A percentile compares a stretch with the other conserved stretches of the same genome.
Conservation (phyloP, 2,329 filamentous ascomycete species). For the Penicillium paneum region DNA sequence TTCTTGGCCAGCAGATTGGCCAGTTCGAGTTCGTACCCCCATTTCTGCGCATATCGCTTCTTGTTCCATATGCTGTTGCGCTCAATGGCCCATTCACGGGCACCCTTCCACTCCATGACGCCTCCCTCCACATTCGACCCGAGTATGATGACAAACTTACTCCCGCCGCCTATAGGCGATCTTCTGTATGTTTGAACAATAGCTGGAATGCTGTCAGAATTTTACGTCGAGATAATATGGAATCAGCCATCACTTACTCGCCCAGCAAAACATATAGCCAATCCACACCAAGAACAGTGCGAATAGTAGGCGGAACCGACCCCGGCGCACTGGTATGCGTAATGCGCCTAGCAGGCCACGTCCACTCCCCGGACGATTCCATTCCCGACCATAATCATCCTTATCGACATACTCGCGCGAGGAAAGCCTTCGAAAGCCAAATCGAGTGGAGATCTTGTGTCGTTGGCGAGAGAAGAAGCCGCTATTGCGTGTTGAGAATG, state of each 20-base stretch:
- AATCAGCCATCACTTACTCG: constrained; percentile 57
- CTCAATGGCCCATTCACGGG: constrained; percentile 96
- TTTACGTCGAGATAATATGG: constrained; percentile 5
- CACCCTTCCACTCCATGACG: constrained; percentile 99
- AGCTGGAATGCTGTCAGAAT: constrained; percentile 45
- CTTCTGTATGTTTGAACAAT: constrained; percentile 64
- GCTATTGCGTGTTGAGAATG: constrained; percentile 75
- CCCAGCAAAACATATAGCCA: constrained; percentile 66
- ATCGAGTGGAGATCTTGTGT: constrained; percentile 71
- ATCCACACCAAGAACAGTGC: constrained; percentile 59
- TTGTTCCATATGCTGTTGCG: constrained; percentile 95
- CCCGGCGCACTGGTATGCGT: constrained; percentile 59
- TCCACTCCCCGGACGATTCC: constrained; percentile 35
- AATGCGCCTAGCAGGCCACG: constrained; percentile 28
- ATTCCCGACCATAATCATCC: constrained; percentile 62
- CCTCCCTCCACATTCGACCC: constrained; percentile 92
- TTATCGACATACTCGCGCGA: constrained; percentile 62
- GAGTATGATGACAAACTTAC: constrained; percentile 89
- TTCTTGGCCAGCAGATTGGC: constrained; percentile 99
- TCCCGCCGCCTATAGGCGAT: constrained; percentile 73
- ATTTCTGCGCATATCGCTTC: constrained; percentile 76
- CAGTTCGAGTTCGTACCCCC: constrained; percentile 95
- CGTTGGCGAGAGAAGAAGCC: constrained; percentile 86
- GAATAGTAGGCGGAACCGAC: constrained; percentile 62
- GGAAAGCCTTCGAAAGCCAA: constrained; percentile 61